Evolutionary conservation across 2,329 filamentous ascomycete genomes (phyloP).

Genomic region (Penicillium sp.): DNA sequence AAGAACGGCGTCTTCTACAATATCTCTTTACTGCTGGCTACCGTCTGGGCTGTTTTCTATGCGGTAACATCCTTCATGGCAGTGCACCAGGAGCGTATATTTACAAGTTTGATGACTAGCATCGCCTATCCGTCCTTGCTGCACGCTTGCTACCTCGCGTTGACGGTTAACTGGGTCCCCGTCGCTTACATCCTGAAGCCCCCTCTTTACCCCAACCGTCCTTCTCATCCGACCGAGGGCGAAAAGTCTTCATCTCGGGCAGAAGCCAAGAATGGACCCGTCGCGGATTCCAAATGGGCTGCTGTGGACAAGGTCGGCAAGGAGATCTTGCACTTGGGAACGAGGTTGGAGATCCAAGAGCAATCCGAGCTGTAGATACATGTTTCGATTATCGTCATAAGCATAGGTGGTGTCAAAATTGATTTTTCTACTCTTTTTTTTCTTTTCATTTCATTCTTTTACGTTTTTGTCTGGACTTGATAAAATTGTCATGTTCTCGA

Average conservation of each 20-base stretch:
- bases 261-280: background rate
- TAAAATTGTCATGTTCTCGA: background rate
- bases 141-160: conserved; percentile 20
- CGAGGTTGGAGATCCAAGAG: conserved; percentile 7
- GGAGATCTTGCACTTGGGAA: conserved; percentile 7
- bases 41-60: conserved; percentile 4
- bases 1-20: conserved; percentile 23
- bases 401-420: background rate
- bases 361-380: background rate
- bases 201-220: conserved; percentile 13
- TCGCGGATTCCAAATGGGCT: background rate
- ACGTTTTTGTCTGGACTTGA: background rate
- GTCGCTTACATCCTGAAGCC: conserved; percentile 22
- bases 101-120: conserved; percentile 12
- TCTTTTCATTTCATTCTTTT: too few relatives aligned
- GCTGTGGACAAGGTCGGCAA: conserved; percentile 4
- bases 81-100: background rate
- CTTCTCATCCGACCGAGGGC: background rate
- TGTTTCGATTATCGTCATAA: background rate
- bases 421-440: background rate
- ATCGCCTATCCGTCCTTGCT: conserved; percentile 28
- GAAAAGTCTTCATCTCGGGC: background rate
- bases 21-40: conserved; percentile 14
- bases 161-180: conserved; percentile 23
- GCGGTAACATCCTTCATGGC: background rate